A percentile compares a stretch with the other conserved stretches of the same genome.
phyloP scores from a whole-genome alignment of 2,329 filamentous ascomycete genomes.

The Diplodia seriata region DNA sequence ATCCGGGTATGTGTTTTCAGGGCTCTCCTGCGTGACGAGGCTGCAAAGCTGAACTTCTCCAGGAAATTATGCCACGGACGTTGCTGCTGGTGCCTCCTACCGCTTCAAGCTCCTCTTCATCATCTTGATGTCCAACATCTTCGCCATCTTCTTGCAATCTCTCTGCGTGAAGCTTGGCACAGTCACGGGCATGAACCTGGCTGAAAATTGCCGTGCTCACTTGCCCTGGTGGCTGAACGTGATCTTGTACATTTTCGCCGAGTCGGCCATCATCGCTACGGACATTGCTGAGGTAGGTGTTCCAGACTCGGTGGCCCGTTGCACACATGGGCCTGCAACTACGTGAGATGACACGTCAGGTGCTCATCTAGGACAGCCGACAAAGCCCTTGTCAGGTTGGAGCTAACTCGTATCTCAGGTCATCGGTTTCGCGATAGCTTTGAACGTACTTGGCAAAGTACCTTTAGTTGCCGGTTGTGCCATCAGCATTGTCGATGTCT shows the following conservation, averaged over 20 bases:
- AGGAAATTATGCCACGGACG: constrained; percentile 74
- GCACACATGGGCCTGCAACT: not conserved
- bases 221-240: constrained; percentile 63
- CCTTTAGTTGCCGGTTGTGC: constrained; percentile 63
- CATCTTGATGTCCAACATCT: constrained; percentile 71
- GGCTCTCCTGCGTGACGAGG: not conserved
- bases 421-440: constrained; percentile 63
- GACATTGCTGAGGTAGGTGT: constrained; percentile 61
- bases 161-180: constrained; percentile 67
- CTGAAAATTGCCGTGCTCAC: constrained; percentile 57
- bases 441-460: constrained; percentile 61
- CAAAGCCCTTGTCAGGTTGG: not conserved
- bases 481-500: constrained; percentile 63
- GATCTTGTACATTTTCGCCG: constrained; percentile 61
- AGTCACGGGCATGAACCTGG: constrained; percentile 58
- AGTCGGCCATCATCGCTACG: constrained; percentile 64
- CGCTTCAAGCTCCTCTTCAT: constrained; percentile 72
- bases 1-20: constrained; percentile 48
- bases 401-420: constrained; percentile 46
- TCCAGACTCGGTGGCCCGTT: not conserved
- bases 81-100: constrained; percentile 71
- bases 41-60: constrained; percentile 35
- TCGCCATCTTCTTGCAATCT: constrained; percentile 73
- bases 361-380: not conserved
- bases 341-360: not conserved